Evolutionary conservation across 306 rosid genomes (phyloP), one percentile per base, ranked within the genome.

Genomic region (Ochetophila trinervis): DNA sequence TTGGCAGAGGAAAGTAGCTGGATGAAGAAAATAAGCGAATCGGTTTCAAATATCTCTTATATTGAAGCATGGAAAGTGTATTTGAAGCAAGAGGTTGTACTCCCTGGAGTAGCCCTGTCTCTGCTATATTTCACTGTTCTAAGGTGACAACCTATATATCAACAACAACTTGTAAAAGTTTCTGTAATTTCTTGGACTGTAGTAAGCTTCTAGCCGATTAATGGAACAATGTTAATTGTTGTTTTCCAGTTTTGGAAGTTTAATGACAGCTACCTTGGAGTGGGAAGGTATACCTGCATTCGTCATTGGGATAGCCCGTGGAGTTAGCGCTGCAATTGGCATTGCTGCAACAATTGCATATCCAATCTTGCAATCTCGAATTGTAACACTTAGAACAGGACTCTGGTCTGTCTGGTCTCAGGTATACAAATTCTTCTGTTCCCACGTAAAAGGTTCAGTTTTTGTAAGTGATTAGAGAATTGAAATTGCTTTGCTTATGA

Each of bases 401-500:
- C 85, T 93, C 60, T 89, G 96, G 94, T 86, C 98, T 48, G 79
- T 84, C 59, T 87, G 96, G 96, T 87, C 83, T 70, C 97, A 89
- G 96, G 97, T 89, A 32, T 40, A 40, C 12, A 54, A 64, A 71
- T 37, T 27, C 14, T 32, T 13, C 53, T 68, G 44, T 61, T 17
- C 11, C 42, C 20, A 36, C 30, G 53, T 16, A 49, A 49, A 49
- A 40, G 21, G 53, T 16, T 17, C 3, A 4, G 5, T 4, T 50
- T 47, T 47, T 47, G 7, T 47, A 47, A 11, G 13, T 47, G 18
- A 22, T 0, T 16, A 4, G 21, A 16, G 19, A 19, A 50, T 5
- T 8, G 8, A 50, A 16, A 50, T 2, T 19, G 3, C 19, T 50
- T 50, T n/a, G n/a, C n/a, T n/a, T n/a, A n/a, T n/a, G n/a, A n/a